Conservation (phyloP, 169 alveolate species). For the Ichthyophthirius multifiliis region DNA sequence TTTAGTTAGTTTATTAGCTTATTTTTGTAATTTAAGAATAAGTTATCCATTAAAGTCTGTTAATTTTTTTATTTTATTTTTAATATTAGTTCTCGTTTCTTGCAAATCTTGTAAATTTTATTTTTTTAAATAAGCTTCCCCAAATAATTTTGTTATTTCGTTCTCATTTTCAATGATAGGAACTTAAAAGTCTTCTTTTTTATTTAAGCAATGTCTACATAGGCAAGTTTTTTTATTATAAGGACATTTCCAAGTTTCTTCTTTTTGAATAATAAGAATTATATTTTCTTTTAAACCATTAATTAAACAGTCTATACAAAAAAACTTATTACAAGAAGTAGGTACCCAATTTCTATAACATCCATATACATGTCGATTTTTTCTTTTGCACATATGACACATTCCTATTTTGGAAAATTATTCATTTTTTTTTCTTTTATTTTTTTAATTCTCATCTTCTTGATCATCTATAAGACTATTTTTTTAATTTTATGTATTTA, state of each 20-base stretch:
- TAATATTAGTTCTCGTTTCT: not conserved
- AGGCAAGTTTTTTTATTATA: slow-evolving; percentile 4
- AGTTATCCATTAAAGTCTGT: slow-evolving; percentile 7
- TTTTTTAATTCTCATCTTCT: too few relatives aligned
- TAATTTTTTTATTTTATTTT: not conserved
- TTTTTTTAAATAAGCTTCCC: not conserved
- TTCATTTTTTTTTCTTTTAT: too few relatives aligned
- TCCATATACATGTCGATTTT: slow-evolving; percentile 9
- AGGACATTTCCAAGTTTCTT: slow-evolving; percentile 8
- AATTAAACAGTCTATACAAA: slow-evolving; percentile 2
- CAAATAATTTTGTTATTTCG: not conserved
- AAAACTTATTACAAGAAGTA: slow-evolving; percentile 16
- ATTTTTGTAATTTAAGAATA: not conserved
- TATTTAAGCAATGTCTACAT: not conserved
- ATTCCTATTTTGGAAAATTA: slow-evolving; percentile 2
- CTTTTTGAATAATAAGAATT: not conserved
- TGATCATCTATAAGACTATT: too few relatives aligned
- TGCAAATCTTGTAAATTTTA: not conserved
- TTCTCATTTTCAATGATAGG: not conserved
- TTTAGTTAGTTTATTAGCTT: not conserved
- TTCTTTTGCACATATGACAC: slow-evolving; percentile 22
- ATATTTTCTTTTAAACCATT: slow-evolving; percentile 13
- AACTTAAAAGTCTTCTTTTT: not conserved
- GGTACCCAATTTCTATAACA: slow-evolving; percentile 5
- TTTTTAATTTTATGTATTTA: too few relatives aligned